Percentiles rank a stretch among this genome's conserved stretches.
These are phyloP conservation scores for Blumeria graminis DNA, from an alignment of 2,329 filamentous ascomycete genomes.

Conservation along the genomic window DNA sequence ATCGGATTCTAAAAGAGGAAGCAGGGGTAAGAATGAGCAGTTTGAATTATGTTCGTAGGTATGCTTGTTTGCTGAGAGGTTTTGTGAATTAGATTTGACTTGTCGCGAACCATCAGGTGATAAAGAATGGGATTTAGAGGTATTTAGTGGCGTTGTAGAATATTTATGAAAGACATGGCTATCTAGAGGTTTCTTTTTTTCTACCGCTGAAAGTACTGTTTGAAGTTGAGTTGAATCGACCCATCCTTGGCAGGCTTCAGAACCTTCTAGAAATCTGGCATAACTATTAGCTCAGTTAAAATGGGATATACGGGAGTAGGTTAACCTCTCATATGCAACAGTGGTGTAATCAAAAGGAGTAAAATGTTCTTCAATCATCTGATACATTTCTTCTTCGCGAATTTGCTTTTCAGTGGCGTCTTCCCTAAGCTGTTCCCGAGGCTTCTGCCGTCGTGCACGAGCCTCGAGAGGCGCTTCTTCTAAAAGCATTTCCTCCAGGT, in stretches of 20 bases:
- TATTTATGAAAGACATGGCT: neutral
- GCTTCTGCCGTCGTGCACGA: conserved; percentile 76
- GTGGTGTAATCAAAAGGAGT: conserved; percentile 86
- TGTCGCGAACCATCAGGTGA: neutral
- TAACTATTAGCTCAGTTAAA: neutral
- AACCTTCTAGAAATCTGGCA: neutral
- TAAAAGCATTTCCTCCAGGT: conserved; percentile 75
- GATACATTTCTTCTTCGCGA: conserved; percentile 76
- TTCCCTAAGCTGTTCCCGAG: conserved; percentile 70
- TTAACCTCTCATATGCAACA: conserved; percentile 52
- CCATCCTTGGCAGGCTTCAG: neutral
- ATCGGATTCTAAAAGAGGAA: conserved; percentile 13
- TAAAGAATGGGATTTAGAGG: neutral
- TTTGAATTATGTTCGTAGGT: conserved; percentile 1
- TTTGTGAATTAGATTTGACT: conserved; percentile 1
- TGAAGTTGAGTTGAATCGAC: neutral
- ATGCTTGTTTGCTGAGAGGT: conserved; percentile 1
- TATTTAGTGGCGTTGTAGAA: neutral
- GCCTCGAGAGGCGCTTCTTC: conserved; percentile 92
- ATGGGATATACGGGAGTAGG: conserved; percentile 2
- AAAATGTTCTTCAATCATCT: conserved; percentile 84
- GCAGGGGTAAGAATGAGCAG: conserved; percentile 7
- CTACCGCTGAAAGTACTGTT: neutral
- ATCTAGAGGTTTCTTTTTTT: neutral
- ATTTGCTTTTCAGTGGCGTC: conserved; percentile 92